These are phyloP conservation scores for Typha latifolia DNA, from an alignment of 176 grass and related monocot genomes.

Conservation along the genomic window DNA sequence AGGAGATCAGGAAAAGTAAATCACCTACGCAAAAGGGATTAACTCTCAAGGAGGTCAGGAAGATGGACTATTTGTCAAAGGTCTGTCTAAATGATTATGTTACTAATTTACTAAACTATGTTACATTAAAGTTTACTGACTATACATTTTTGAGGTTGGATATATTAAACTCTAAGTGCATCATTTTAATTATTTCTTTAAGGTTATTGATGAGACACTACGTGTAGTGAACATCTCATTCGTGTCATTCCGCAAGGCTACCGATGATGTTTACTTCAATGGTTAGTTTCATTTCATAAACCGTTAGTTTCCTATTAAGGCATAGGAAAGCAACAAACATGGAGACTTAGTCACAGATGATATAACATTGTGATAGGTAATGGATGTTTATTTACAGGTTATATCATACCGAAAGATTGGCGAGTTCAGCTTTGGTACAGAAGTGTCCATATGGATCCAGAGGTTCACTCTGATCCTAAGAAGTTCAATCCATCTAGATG, in stretches of 20 bases:
- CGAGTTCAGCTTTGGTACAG: constrained; percentile 80
- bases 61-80: constrained; percentile 95
- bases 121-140: neutral
- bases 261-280: constrained; percentile 45
- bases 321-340: neutral
- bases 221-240: constrained; percentile 80
- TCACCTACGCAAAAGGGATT: constrained; percentile 48
- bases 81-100: constrained; percentile 16
- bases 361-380: neutral
- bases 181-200: neutral
- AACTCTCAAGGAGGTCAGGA: constrained; percentile 66
- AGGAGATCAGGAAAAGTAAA: constrained; percentile 58
- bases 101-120: neutral
- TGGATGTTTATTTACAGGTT: constrained; percentile 38
- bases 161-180: neutral
- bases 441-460: constrained; percentile 81
- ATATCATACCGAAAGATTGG: constrained; percentile 85
- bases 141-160: neutral
- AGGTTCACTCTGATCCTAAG: constrained; percentile 60
- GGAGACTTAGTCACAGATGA: neutral
- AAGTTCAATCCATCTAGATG: constrained; percentile 79
- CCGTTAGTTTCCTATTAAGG: too few relatives aligned
- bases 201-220: constrained; percentile 86
- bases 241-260: constrained; percentile 71
- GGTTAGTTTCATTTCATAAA: constrained; percentile 27